Evolutionary conservation across 305 asterid genomes (phyloP).

Genomic region (Fraxinus xanthoxyloides): DNA sequence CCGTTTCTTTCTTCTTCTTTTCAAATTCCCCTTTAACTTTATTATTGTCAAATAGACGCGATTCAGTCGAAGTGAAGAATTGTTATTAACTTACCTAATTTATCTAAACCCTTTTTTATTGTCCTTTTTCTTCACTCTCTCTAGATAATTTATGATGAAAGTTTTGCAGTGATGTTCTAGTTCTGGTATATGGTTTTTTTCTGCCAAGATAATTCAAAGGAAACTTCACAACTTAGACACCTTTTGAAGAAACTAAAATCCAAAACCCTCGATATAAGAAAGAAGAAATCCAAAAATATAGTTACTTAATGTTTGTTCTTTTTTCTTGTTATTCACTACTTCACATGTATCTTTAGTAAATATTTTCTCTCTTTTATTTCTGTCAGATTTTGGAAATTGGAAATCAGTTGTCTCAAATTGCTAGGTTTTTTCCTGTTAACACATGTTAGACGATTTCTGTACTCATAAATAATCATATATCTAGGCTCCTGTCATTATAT

Average conservation of each 20-base stretch:
- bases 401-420: conserved; percentile 3
- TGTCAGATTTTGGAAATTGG: neutral
- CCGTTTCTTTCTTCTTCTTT: neutral
- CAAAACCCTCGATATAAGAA: neutral
- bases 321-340: neutral
- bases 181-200: conserved; percentile 16
- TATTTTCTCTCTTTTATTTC: neutral
- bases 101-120: neutral
- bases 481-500: conserved; percentile 97
- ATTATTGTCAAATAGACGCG: neutral
- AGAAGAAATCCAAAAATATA: neutral
- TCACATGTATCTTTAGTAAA: neutral
- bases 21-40: neutral
- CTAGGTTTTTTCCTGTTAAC: conserved; percentile 12
- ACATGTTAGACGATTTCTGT: conserved; percentile 21
- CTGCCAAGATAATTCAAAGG: neutral
- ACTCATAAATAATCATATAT: conserved; percentile 29
- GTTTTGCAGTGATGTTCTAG: neutral
- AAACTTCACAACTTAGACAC: conserved; percentile 3
- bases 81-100: neutral
- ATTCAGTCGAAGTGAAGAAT: neutral
- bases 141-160: neutral
- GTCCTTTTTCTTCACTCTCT: conserved; percentile 2
- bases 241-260: conserved; percentile 2
- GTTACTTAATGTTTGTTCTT: neutral